Evolutionary conservation across 768 basidiomycete species (phyloP), one percentile per base, ranked within the genome.

Genomic region (Boletellus ananas): DNA sequence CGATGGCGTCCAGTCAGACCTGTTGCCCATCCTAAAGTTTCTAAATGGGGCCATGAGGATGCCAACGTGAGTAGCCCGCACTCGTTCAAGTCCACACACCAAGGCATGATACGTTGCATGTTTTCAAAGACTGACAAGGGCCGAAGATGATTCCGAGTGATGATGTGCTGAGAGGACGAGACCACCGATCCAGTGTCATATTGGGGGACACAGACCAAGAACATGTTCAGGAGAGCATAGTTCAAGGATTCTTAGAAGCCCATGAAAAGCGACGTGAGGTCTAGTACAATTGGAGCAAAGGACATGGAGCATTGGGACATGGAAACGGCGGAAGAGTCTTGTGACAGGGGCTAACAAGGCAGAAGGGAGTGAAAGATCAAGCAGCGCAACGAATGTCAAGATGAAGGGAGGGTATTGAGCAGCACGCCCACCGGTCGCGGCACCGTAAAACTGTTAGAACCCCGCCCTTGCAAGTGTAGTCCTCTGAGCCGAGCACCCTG

Each of bases 31-130:
- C 14, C 23, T 9, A 1, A 60, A 43, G 0, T 0, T 14, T 50
- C 40, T 23, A 60, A 17, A 16, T 18, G 37, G 4, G 58, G 51
- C 58, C 58, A 60, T 1, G 43, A 52, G 8, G 58, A 58, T 35
- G 51, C 55, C 21, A 60, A 42, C 16, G 23, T 17, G 17, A 59
- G 43, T 2, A 60, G 34, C 14, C 45, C 49, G 29, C 17, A 16
- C 37, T 50, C 49, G 8, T 42, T 49, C 36, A 60, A 17, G 29
- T 59, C 50, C 6, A 35, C 13, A 8, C 36, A 11, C 4, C 34
- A 51, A 27, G 31, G 23, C 16, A 47, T 34, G 20, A 58, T 34
- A 3, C n/a, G 34, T 11, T 17, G 46, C 35, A 55, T 40, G 31
- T 59, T 55, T 4, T 0, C 21, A 16, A 55, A 58, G 36, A 11